Evolutionary conservation across 495 filamentous ascomycete species (phyloP).

Genomic region (Cercophora sp.): DNA sequence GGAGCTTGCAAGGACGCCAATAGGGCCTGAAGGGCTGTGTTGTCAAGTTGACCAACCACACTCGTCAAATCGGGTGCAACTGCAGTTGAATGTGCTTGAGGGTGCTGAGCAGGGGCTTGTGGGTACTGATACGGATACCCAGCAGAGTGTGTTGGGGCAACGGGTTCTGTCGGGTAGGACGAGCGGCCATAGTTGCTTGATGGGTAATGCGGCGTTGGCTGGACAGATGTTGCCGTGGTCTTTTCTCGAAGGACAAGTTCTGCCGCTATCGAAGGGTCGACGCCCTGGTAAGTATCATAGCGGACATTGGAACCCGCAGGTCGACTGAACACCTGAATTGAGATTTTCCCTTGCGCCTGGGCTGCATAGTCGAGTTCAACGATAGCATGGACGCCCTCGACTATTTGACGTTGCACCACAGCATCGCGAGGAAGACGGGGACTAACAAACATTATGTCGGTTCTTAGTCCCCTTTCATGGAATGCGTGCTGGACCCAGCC

Average conservation of each 20-base stretch:
- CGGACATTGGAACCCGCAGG: slow-evolving; percentile 62
- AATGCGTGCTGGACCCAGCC: slow-evolving; percentile 76
- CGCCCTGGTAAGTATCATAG: slow-evolving; percentile 78
- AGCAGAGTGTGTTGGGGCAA: background rate
- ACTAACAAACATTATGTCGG: slow-evolving; percentile 70
- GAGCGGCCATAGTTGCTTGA: slow-evolving; percentile 17
- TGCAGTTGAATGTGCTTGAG: slow-evolving; percentile 39
- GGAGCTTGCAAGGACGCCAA: slow-evolving; percentile 59
- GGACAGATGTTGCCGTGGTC: slow-evolving; percentile 31
- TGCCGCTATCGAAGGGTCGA: slow-evolving; percentile 71
- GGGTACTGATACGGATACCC: slow-evolving; percentile 31
- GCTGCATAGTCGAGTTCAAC: slow-evolving; percentile 65
- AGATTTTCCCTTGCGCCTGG: slow-evolving; percentile 66
- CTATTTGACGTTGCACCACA: slow-evolving; percentile 76
- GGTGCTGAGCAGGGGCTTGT: slow-evolving; percentile 34
- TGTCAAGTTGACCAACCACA: slow-evolving; percentile 60
- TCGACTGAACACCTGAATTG: slow-evolving; percentile 81
- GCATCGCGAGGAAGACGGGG: slow-evolving; percentile 73
- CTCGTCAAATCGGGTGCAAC: slow-evolving; percentile 48
- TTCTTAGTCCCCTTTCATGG: slow-evolving; percentile 61
- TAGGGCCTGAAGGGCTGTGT: slow-evolving; percentile 67
- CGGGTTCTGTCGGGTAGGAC: background rate
- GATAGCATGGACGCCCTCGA: slow-evolving; percentile 86
- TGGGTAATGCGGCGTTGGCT: slow-evolving; percentile 23
- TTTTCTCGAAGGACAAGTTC: slow-evolving; percentile 78